phyloP scores from a whole-genome alignment of 106 monocot species.

The Dendrobium huoshanense region DNA sequence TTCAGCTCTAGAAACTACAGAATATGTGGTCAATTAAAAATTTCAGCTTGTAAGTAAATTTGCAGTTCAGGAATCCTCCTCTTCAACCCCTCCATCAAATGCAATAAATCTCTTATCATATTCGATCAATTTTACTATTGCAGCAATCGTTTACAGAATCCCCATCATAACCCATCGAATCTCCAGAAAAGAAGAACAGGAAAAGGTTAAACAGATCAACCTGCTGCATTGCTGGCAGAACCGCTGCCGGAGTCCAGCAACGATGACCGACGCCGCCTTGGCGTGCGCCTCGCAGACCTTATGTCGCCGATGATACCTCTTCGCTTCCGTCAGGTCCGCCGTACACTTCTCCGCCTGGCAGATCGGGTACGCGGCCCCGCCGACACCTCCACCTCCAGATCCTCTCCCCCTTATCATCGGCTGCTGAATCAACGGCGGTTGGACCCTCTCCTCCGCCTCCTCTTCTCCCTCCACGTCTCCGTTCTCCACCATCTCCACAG shows the following conservation, averaged over 20 bases:
- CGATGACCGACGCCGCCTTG: slow-evolving; percentile 45
- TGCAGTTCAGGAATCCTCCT: not conserved
- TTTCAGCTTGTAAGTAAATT: not conserved
- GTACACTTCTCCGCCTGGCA: slow-evolving; percentile 65
- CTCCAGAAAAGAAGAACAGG: not conserved
- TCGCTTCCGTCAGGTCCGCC: slow-evolving; percentile 40
- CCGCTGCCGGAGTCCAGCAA: slow-evolving; percentile 38
- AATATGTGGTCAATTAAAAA: not conserved
- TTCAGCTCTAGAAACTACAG: not conserved
- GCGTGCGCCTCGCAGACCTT: slow-evolving; percentile 79
- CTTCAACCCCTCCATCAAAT: not conserved
- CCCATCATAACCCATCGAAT: not conserved
- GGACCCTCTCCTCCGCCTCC: slow-evolving; percentile 9
- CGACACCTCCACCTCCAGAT: not conserved
- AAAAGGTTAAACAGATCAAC: slow-evolving; percentile 7
- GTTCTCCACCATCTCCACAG: not conserved
- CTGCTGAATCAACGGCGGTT: not conserved
- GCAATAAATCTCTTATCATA: not conserved
- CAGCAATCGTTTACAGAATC: not conserved
- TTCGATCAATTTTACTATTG: not conserved
- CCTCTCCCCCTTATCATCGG: slow-evolving; percentile 1
- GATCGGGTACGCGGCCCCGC: slow-evolving; percentile 2
- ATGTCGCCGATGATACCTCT: slow-evolving; percentile 71
- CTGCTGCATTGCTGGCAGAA: slow-evolving; percentile 87
- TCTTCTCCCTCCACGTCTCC: not conserved